Evolutionary conservation across 129 eudicot species (phyloP), one percentile per base, ranked within the genome.

Genomic region (Ambrosia artemisiifolia): DNA sequence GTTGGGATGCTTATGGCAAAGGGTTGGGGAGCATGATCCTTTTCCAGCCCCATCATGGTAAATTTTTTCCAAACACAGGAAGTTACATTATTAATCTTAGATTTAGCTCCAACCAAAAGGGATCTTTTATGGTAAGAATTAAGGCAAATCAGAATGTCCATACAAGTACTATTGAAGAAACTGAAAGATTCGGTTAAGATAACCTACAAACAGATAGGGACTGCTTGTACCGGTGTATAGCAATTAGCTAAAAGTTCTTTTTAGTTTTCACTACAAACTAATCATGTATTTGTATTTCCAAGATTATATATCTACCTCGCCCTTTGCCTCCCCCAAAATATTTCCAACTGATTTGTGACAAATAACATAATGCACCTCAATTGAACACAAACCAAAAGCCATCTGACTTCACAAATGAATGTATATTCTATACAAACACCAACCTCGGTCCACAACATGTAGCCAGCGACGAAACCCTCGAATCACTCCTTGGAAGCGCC

Each of bases 391-490:
- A 28, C 33, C 20, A 33, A 67, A 28, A 38, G 24, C 12, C n/a
- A 33, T 51, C 32, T 18, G 12, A 34, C 11, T 53, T 62, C 19
- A 19, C 54, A 63, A 20, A 17, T 50, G 54, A 80, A 50, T 57
- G 64, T 10, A 35, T 11, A 3, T 24, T 24, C 28, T 24, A 24
- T 24, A 24, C 28, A 71, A 10, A 30, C 79, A 80, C 85, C 59
- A 79, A 95, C 99, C 99, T 91, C 6, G 97, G 97, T 83, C 99
- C 99, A 68, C 99, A 95, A 67, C 99, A 95, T 0, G 97, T 94
- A 36, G 99, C 99, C 60, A 94, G 89, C 3, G 97, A 94, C 6
- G 97, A 94, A 81, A 94, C 99, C 86, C 99, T 84, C 2, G 97
- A 95, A 90, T 90, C 90, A 69, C 97, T 95, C 76, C 97, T 81